These are phyloP conservation scores for Margaritispora aquatica DNA, from an alignment of 495 filamentous ascomycete genomes.

Conservation along the genomic window DNA sequence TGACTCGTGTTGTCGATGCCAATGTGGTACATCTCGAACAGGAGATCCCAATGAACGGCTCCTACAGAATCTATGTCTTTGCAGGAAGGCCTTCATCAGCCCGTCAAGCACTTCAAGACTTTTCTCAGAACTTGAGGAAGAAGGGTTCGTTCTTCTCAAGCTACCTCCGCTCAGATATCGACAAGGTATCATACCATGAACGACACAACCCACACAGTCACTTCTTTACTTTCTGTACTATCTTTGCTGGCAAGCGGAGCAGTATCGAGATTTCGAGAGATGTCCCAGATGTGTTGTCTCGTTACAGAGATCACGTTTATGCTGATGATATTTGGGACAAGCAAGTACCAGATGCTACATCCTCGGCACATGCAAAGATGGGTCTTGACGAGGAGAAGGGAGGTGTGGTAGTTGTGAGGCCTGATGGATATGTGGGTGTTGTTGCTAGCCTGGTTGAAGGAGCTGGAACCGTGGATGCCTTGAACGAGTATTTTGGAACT, in stretches of 20 bases:
- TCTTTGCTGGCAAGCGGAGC: slow-evolving; percentile 59
- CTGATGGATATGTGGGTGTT: slow-evolving; percentile 80
- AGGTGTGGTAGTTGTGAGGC: slow-evolving; percentile 73
- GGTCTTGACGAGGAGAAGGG: slow-evolving; percentile 68
- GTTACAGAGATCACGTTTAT: slow-evolving; percentile 80
- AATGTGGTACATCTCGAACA: slow-evolving; percentile 86
- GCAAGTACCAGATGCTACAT: slow-evolving; percentile 58
- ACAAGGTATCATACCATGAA: slow-evolving; percentile 69
- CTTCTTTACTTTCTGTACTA: slow-evolving; percentile 71
- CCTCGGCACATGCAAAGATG: slow-evolving; percentile 81
- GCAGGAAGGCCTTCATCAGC: slow-evolving; percentile 59
- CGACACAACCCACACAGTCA: slow-evolving; percentile 73
- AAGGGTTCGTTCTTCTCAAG: slow-evolving; percentile 62
- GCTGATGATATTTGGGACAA: slow-evolving; percentile 78
- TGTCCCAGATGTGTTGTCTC: slow-evolving; percentile 59
- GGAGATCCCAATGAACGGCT: slow-evolving; percentile 78
- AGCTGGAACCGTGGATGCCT: slow-evolving; percentile 68
- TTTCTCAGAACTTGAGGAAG: slow-evolving; percentile 56
- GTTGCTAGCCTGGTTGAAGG: slow-evolving; percentile 69
- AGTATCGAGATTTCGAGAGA: slow-evolving; percentile 57
- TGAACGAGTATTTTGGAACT: slow-evolving; percentile 74
- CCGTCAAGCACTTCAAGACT: slow-evolving; percentile 56
- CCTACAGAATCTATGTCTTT: slow-evolving; percentile 82
- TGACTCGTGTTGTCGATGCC: slow-evolving; percentile 77
- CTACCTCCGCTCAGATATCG: slow-evolving; percentile 55